A percentile compares a stretch with the other conserved stretches of the same genome.
phyloP scores from a whole-genome alignment of 164 flowering plant species.

The Piper betle region DNA sequence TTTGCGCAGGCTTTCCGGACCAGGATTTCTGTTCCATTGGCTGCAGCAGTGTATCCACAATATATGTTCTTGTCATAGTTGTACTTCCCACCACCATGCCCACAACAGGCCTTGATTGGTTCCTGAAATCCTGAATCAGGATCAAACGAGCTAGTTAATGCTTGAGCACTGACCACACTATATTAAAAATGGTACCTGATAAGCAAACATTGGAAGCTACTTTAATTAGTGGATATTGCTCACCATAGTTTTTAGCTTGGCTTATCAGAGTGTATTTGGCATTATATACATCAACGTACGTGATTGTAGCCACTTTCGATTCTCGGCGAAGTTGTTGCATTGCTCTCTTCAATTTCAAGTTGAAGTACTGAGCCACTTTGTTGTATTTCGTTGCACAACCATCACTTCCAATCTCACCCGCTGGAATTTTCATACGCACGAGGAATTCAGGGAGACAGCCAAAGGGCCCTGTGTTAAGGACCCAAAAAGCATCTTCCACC shows the following conservation, averaged over 20 bases:
- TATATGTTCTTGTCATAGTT: conserved; percentile 37
- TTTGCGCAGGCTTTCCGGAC: conserved; percentile 44
- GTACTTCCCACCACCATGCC: conserved; percentile 61
- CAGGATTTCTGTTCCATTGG: conserved; percentile 33
- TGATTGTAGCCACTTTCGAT: conserved; percentile 27
- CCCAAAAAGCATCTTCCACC: conserved; percentile 52
- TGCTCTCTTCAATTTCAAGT: conserved; percentile 22
- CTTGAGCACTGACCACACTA: not conserved
- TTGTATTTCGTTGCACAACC: conserved; percentile 40
- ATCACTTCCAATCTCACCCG: conserved; percentile 19
- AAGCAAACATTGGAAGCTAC: not conserved
- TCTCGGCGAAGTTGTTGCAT: conserved; percentile 24
- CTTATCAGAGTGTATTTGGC: conserved; percentile 34
- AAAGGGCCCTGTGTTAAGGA: conserved; percentile 7
- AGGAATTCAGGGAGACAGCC: conserved; percentile 37
- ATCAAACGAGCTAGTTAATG: too few species aligned
- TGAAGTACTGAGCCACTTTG: conserved; percentile 34
- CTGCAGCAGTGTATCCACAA: conserved; percentile 38
- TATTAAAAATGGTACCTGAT: not conserved
- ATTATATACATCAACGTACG: conserved; percentile 41
- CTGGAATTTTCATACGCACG: conserved; percentile 15
- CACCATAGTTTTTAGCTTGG: conserved; percentile 33
- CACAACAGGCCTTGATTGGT: conserved; percentile 59
- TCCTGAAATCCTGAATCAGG: conserved; percentile 38
- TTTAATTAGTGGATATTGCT: not conserved